Base-by-base conservation (phyloP, 441 rosid genomes). In the Adansonia gregorii region DNA sequence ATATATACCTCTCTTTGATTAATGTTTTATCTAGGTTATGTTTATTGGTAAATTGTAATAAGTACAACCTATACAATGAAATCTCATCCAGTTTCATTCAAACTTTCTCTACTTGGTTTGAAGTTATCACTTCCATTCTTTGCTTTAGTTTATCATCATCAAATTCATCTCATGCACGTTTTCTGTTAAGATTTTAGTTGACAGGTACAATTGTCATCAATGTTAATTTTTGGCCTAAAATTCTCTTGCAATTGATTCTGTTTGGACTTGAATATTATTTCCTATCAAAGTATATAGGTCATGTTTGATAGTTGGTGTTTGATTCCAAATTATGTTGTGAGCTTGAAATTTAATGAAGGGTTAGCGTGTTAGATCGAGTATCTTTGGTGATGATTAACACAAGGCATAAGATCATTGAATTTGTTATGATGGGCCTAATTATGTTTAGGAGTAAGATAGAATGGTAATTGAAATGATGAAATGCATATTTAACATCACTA, bases 381-480 rank as follows among this genome's bases (percentile, higher is more conserved):
- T 45, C 45, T 24, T 43, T 67, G 54, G 7, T 17, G 52, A 45
- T 17, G 69, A 35, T 41, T 43, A 43, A 17, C 54, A 17, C 27
- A 43, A 43, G 2, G 67, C 8, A 27, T 27, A 24, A 27, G 43
- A 61, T 24, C 39, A 10, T 61, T 61, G 43, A 61, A 61, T 24
- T 61, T 27, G 43, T 11, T 27, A 12, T 61, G 43, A 61, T 64
- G 45, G 43, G 67, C 46, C 67, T 39, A 35, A 14, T 31, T 61
- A 11, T 64, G 20, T 2, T 31, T 31, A 12, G 10, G 67, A 64
- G 67, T 14, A 14, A 63, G 20, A 31, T 45, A 31, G 11, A 10
- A 35, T 63, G 67, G 11, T 63, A 63, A 63, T 63, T 63, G 19
- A 63, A 63, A n/a, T 55, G 58, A 45, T 22, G 45, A 19, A 72